phyloP scores from a whole-genome alignment of 768 basidiomycete genomes.

The Peribolospora baueri region DNA sequence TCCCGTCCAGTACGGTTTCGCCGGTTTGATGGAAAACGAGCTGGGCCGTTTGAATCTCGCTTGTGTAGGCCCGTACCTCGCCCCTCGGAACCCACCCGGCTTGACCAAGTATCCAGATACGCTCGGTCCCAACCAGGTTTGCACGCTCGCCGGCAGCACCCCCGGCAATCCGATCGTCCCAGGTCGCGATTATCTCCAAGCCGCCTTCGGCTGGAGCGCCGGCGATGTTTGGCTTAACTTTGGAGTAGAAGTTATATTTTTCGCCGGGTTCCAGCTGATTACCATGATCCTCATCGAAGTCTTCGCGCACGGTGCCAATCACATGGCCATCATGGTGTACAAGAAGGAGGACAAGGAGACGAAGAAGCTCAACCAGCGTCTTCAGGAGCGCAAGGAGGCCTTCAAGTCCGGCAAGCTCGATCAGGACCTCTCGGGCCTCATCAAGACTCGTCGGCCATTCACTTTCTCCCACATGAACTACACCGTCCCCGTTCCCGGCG shows the following conservation, averaged over 20 bases:
- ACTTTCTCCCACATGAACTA: constrained; percentile 57
- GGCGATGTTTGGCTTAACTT: constrained; percentile 37
- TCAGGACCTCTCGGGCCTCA: constrained; percentile 24
- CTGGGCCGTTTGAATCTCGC: constrained; percentile 40
- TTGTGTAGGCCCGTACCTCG: constrained; percentile 40
- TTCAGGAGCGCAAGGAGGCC: constrained; percentile 28
- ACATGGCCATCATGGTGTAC: constrained; percentile 35
- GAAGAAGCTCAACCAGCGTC: constrained; percentile 22
- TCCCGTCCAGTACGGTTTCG: constrained; percentile 53
- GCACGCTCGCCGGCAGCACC: constrained; percentile 34
- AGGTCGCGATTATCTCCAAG: constrained; percentile 38
- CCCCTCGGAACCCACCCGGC: constrained; percentile 38
- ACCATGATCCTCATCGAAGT: constrained; percentile 31
- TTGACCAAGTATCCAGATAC: constrained; percentile 39
- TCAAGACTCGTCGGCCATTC: constrained; percentile 30
- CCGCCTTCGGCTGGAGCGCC: constrained; percentile 25
- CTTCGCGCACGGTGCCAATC: constrained; percentile 27
- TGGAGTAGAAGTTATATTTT: constrained; percentile 43
- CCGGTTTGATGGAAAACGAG: constrained; percentile 62
- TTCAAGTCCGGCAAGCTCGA: constrained; percentile 20
- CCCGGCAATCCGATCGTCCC: constrained; percentile 32
- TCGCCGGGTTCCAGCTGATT: constrained; percentile 41
- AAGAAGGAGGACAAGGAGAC: constrained; percentile 30
- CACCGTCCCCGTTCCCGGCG: constrained; percentile 30
- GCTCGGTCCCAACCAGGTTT: constrained; percentile 40